Conservation (phyloP, 768 basidiomycete species). For the Symmetrospora coprosmae region DNA sequence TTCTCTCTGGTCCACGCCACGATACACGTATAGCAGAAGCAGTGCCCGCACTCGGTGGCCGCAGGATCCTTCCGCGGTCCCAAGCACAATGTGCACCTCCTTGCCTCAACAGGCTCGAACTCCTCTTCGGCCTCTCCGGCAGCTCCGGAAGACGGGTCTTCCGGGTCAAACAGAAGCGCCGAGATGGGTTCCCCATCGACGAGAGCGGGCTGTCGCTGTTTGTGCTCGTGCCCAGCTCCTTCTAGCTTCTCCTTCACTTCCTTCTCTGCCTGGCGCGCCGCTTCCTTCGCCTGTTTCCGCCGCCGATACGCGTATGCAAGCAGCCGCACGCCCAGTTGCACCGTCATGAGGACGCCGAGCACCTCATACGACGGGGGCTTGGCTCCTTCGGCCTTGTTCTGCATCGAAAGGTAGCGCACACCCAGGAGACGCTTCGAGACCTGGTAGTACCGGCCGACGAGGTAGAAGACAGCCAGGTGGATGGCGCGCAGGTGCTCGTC, state of each 20-base stretch:
- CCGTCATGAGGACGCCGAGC: conserved; percentile 32
- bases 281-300: conserved; percentile 1
- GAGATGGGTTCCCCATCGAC: conserved; percentile 30
- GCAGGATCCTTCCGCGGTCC: conserved; percentile 30
- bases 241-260: neutral
- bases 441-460: conserved; percentile 31
- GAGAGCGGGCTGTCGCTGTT: conserved; percentile 15
- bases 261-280: neutral
- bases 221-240: neutral
- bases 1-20: conserved; percentile 33
- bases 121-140: conserved; percentile 11
- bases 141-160: conserved; percentile 26
- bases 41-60: conserved; percentile 33
- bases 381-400: conserved; percentile 10
- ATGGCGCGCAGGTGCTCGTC: conserved; percentile 31
- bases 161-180: conserved; percentile 30
- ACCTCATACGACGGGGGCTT: conserved; percentile 32
- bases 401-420: conserved; percentile 26
- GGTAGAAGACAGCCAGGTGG: conserved; percentile 34
- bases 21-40: conserved; percentile 34
- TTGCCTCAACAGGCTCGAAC: conserved; percentile 3
- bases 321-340: conserved; percentile 28
- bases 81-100: conserved; percentile 32
- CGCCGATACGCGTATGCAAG: conserved; percentile 19
- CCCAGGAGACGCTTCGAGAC: conserved; percentile 29